These are phyloP conservation scores for Chamaenerion angustifolium DNA, from an alignment of 345 rosid genomes.

Conservation along the genomic window DNA sequence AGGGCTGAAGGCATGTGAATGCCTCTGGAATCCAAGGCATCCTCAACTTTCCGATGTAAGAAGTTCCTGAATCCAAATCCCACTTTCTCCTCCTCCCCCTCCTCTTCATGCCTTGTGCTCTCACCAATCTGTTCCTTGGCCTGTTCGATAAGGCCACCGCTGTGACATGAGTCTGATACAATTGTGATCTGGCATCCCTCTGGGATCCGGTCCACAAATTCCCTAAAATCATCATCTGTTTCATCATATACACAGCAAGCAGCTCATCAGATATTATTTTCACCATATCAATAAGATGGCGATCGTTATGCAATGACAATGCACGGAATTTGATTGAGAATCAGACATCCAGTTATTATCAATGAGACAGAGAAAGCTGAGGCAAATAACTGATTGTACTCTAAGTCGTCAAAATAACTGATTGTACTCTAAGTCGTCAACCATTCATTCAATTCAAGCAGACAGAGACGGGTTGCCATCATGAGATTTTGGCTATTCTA, in stretches of 20 bases:
- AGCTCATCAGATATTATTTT: neutral
- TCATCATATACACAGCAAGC: neutral
- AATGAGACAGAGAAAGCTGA: too few relatives aligned
- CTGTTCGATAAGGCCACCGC: constrained; percentile 89
- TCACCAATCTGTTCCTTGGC: constrained; percentile 95
- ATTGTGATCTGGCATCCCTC: constrained; percentile 50
- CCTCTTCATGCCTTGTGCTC: constrained; percentile 32
- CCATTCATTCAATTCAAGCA: too few relatives aligned
- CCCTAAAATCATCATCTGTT: constrained; percentile 90
- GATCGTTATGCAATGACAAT: too few relatives aligned
- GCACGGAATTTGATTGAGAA: too few relatives aligned
- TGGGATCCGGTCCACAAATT: constrained; percentile 57
- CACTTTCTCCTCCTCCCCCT: constrained; percentile 10
- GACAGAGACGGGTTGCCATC: too few relatives aligned
- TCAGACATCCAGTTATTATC: too few relatives aligned
- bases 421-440: too few relatives aligned
- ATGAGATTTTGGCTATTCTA: too few relatives aligned
- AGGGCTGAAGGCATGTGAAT: constrained; percentile 38
- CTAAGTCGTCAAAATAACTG: too few relatives aligned
- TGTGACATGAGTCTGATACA: constrained; percentile 89
- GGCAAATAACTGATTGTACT: too few relatives aligned
- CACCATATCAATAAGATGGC: too few relatives aligned
- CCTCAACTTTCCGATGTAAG: constrained; percentile 31
- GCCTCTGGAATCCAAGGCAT: constrained; percentile 48
- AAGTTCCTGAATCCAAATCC: constrained; percentile 36